A percentile compares a stretch with the other conserved stretches of the same genome.
Conservation (phyloP, 2,329 filamentous ascomycete species). For the Fusarium incarnatum region DNA sequence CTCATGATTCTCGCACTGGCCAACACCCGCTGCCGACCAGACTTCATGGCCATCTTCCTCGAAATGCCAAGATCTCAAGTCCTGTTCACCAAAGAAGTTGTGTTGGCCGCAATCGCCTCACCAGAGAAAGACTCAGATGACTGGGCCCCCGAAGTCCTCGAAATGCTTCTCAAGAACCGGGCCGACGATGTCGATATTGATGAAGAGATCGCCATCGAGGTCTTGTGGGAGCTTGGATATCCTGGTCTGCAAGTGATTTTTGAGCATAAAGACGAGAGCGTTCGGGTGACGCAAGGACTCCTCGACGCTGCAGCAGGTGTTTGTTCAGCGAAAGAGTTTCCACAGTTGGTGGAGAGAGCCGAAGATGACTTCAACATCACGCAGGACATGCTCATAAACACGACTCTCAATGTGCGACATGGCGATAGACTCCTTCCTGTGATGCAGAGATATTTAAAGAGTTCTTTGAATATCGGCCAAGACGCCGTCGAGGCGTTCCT, state of each 20-base stretch:
- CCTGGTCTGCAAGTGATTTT: slow-evolving; percentile 23
- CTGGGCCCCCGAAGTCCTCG: slow-evolving; percentile 29
- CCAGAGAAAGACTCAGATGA: slow-evolving; percentile 22
- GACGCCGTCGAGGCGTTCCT: slow-evolving; percentile 25
- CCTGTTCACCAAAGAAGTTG: slow-evolving; percentile 24
- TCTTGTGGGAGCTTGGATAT: slow-evolving; percentile 17
- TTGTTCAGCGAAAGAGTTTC: slow-evolving; percentile 27
- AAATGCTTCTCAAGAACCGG: slow-evolving; percentile 28
- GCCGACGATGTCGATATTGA: slow-evolving; percentile 29
- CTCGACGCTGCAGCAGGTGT: slow-evolving; percentile 26
- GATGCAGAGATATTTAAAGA: slow-evolving; percentile 22
- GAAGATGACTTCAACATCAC: slow-evolving; percentile 29
- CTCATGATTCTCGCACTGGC: slow-evolving; percentile 26
- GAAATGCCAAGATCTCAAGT: slow-evolving; percentile 20
- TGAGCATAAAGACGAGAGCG: slow-evolving; percentile 19
- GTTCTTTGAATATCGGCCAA: slow-evolving; percentile 13
- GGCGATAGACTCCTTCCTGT: slow-evolving; percentile 26
- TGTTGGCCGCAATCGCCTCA: slow-evolving; percentile 21
- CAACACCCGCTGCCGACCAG: slow-evolving; percentile 22
- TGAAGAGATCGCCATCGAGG: slow-evolving; percentile 21
- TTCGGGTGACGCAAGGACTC: slow-evolving; percentile 19
- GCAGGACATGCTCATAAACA: slow-evolving; percentile 34
- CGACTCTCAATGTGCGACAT: slow-evolving; percentile 18
- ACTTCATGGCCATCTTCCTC: slow-evolving; percentile 29
- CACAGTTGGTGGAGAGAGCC: slow-evolving; percentile 11